phyloP scores from a whole-genome alignment of 805 yeast genomes.

The Metschnikowia baotianmanensis region DNA sequence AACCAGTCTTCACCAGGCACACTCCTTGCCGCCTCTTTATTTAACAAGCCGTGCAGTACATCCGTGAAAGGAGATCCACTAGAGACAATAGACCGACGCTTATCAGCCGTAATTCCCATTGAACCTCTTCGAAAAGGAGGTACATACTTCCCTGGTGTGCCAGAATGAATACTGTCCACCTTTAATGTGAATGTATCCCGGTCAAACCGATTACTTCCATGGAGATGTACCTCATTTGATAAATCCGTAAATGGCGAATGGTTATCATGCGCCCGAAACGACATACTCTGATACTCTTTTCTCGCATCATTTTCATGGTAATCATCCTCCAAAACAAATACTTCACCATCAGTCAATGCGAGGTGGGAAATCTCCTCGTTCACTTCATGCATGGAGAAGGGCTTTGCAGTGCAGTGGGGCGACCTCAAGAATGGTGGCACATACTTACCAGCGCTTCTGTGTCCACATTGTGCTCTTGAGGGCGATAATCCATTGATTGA shows the following conservation, averaged over 20 bases:
- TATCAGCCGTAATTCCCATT: slow-evolving; percentile 14
- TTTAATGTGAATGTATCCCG: slow-evolving; percentile 2
- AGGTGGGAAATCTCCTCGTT: slow-evolving; percentile 38
- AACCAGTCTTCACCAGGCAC: slow-evolving; percentile 19
- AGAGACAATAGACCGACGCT: slow-evolving; percentile 14
- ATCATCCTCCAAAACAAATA: slow-evolving; percentile 44
- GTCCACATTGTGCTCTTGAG: not conserved
- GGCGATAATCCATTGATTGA: slow-evolving; percentile 3
- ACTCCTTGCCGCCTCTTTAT: slow-evolving; percentile 15
- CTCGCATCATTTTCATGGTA: slow-evolving; percentile 9
- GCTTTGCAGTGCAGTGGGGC: slow-evolving; percentile 27
- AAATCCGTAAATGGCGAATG: not conserved
- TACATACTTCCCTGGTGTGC: slow-evolving; percentile 54
- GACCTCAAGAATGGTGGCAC: slow-evolving; percentile 44
- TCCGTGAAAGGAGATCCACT: slow-evolving; percentile 10
- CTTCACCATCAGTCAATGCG: slow-evolving; percentile 34
- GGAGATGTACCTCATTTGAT: not conserved
- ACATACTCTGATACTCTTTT: not conserved
- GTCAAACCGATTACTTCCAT: slow-evolving; percentile 16
- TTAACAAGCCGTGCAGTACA: slow-evolving; percentile 13
- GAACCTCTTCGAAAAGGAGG: slow-evolving; percentile 72
- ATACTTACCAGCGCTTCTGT: slow-evolving; percentile 30
- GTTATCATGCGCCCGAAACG: not conserved
- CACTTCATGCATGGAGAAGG: slow-evolving; percentile 34
- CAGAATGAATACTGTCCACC: slow-evolving; percentile 3